Base-by-base conservation (phyloP, 441 rosid genomes). In the Viola pubescens region DNA sequence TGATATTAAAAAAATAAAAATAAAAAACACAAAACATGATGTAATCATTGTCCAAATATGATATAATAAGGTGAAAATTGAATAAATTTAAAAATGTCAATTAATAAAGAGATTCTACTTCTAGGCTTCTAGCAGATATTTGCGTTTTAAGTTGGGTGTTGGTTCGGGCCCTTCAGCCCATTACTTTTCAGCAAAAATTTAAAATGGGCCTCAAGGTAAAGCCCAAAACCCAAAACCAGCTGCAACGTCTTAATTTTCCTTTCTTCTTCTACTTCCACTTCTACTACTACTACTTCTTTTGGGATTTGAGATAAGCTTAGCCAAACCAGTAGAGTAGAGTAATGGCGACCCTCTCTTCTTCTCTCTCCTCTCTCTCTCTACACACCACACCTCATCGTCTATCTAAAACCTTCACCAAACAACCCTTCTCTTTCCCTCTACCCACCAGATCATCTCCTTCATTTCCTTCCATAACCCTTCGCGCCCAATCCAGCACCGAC, bases 281-380 rank as follows among this genome's bases (percentile, higher is more conserved):
- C 19, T 16, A 16, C 19, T 16, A 16, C 19, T 16, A 16, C 37
- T 60, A 16, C 47, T 5, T 3, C 6, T 58, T 13, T 48, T 10
- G 47, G 62, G 74, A 67, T 70, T 73, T 65, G 78, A 69, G 54
- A 39, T 47, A 8, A 5, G 9, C 40, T 16, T 48, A 41, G 9
- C 16, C 19, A 2, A 51, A 6, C 6, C 53, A 13, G 34, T 43
- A 1, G 26, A 16, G 6, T 5, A 34, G 42, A 45, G 10, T 56
- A 45, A 58, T 55, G 61, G 60, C 73, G 7, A 14, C 63, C 52
- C 26, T 44, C 56, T 9, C 49, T 78, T 6, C 75, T 5, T 62
- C 83, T 48, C 70, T 80, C 52, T 71, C 83, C 4, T 73, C 80
- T 0, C 73, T 73, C 58, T 49, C 75, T 73, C 57, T 54, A 74